Evolutionary conservation across 306 rosid genomes (phyloP).

Genomic region (Prunus padus): DNA sequence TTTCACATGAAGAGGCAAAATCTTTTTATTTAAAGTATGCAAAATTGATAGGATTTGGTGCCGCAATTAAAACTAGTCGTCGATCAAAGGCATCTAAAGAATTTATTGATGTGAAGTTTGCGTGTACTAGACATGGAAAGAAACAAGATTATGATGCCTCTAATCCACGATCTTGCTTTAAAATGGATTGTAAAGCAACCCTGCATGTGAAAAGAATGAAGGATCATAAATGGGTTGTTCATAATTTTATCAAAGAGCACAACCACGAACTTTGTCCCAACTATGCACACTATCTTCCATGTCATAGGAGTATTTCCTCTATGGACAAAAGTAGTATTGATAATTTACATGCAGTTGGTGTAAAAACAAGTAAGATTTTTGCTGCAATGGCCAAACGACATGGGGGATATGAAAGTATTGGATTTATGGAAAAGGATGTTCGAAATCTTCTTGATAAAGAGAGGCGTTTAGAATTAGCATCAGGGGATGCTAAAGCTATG

Average conservation of each 20-base stretch:
- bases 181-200: conserved; percentile 2
- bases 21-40: conserved; percentile 1
- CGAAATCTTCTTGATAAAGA: conserved; percentile 2
- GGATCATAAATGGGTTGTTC: conserved; percentile 5
- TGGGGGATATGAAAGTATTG: no score
- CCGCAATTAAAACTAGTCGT: neutral
- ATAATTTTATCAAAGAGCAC: conserved; percentile 2
- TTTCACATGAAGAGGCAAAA: neutral
- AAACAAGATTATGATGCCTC: neutral
- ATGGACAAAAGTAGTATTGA: neutral
- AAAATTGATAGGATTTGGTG: conserved; percentile 2
- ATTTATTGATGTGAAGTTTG: neutral
- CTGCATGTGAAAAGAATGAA: neutral
- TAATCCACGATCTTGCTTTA: neutral
- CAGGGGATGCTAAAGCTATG: neutral
- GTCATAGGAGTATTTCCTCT: conserved; percentile 3
- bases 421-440: neutral
- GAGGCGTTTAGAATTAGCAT: neutral
- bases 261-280: neutral
- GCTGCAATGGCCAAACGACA: no score
- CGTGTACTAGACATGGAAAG: neutral
- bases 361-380: neutral
- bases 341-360: neutral
- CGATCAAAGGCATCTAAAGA: neutral
- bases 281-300: conserved; percentile 10